Evolutionary conservation across 441 rosid species (phyloP).

Genomic region (Manihot esculenta): DNA sequence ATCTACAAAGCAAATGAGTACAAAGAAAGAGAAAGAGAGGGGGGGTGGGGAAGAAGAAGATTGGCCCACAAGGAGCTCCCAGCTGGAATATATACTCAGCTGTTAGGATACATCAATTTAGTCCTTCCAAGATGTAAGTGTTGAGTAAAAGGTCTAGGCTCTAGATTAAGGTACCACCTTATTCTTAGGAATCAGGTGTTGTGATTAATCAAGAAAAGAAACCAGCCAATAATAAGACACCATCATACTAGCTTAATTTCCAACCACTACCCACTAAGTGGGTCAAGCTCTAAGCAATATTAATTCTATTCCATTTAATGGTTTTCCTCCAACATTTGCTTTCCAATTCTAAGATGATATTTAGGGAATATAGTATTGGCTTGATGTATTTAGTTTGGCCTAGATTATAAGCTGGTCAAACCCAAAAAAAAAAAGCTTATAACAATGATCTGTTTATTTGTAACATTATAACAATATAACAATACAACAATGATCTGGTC

Average conservation of each 20-base stretch:
- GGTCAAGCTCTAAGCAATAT: not conserved
- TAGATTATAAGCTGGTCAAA: no score
- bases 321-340: not conserved
- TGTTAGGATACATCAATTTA: slow-evolving; percentile 2
- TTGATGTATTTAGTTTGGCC: no score
- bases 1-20: not conserved
- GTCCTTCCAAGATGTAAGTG: not conserved
- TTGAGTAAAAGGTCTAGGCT: not conserved
- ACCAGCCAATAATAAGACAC: not conserved
- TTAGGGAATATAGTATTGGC: not conserved
- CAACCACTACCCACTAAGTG: not conserved
- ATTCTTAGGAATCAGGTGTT: not conserved
- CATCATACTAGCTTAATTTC: slow-evolving; percentile 3
- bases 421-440: no score
- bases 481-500: no score
- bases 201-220: not conserved
- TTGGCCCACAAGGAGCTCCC: no score
- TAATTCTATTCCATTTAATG: not conserved
- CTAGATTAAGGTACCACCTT: not conserved
- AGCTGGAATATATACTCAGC: not conserved
- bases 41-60: no score
- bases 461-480: no score
- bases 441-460: no score
- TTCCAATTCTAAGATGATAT: not conserved
- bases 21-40: not conserved